A percentile compares a stretch with the other conserved stretches of the same genome.
phyloP scores from a whole-genome alignment of 2,329 filamentous ascomycete genomes.

The Metarhizium anisopliae region DNA sequence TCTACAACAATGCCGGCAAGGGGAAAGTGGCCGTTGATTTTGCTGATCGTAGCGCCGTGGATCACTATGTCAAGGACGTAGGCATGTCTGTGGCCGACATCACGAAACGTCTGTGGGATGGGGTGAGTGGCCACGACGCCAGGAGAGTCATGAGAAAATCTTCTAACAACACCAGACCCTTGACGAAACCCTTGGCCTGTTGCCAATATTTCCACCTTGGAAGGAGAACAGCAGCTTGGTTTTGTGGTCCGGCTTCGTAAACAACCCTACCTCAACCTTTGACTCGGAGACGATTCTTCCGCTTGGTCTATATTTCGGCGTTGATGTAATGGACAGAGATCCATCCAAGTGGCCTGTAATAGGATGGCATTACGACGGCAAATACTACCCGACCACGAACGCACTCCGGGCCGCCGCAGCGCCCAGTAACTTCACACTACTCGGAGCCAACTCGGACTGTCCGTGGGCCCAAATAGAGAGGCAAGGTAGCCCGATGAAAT shows the following conservation, averaged over 20 bases:
- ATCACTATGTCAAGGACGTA: neutral
- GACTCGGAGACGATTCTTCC: conserved; percentile 35
- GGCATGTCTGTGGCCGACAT: neutral
- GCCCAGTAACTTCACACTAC: conserved; percentile 34
- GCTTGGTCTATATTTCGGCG: conserved; percentile 32
- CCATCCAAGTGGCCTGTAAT: conserved; percentile 39
- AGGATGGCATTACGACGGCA: conserved; percentile 45
- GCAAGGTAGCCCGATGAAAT: conserved; percentile 19
- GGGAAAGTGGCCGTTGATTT: conserved; percentile 11
- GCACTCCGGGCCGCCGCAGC: conserved; percentile 36
- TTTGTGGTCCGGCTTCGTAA: conserved; percentile 39
- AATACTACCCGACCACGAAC: conserved; percentile 42
- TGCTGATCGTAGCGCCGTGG: neutral
- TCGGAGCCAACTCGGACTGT: conserved; percentile 37
- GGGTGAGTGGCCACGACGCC: neutral
- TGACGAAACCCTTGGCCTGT: conserved; percentile 10
- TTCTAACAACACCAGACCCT: neutral
- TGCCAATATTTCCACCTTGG: conserved; percentile 9
- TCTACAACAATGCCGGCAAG: conserved; percentile 22
- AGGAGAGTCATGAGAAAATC: neutral
- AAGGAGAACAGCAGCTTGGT: conserved; percentile 31
- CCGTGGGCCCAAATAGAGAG: conserved; percentile 35
- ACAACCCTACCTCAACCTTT: conserved; percentile 25
- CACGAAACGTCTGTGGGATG: neutral
- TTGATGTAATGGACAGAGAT: conserved; percentile 41